These are phyloP conservation scores for Apodospora peruviana DNA, from an alignment of 495 filamentous ascomycete species.

Conservation along the genomic window DNA sequence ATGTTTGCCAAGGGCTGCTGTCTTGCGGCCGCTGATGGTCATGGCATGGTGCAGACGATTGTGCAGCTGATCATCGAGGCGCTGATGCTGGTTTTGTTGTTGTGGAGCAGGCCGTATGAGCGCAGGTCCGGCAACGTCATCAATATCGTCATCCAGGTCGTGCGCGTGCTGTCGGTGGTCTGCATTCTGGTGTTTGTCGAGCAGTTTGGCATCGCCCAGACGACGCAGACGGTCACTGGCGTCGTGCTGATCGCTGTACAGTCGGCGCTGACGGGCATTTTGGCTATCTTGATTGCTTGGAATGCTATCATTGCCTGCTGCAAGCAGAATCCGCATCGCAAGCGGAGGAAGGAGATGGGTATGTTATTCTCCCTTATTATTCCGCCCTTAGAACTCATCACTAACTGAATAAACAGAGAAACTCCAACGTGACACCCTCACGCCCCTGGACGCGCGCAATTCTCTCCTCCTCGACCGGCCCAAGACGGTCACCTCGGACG, in stretches of 20 bases:
- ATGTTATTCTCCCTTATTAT: constrained; percentile 32
- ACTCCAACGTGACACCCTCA: constrained; percentile 69
- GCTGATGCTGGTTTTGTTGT: constrained; percentile 60
- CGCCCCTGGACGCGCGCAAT: constrained; percentile 84
- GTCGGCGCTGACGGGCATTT: constrained; percentile 70
- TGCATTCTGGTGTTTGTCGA: constrained; percentile 94
- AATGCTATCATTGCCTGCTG: constrained; percentile 80
- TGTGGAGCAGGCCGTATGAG: constrained; percentile 84
- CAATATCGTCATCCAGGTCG: constrained; percentile 88
- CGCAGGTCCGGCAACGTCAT: constrained; percentile 82
- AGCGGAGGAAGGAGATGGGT: constrained; percentile 79
- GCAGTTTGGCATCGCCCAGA: constrained; percentile 82
- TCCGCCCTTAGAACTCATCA: not conserved
- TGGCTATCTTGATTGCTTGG: constrained; percentile 85
- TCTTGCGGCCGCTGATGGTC: constrained; percentile 80
- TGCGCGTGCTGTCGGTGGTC: constrained; percentile 84
- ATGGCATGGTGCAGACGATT: constrained; percentile 74
- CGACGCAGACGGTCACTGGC: constrained; percentile 88
- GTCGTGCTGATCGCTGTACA: constrained; percentile 87
- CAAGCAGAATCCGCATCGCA: constrained; percentile 84
- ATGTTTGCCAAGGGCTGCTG: constrained; percentile 86
- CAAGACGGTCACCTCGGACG: constrained; percentile 18
- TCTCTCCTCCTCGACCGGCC: constrained; percentile 65
- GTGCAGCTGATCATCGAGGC: constrained; percentile 78
- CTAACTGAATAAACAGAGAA: constrained; percentile 56